These are phyloP conservation scores for Didymellaceae sp. DNA, from an alignment of 2,329 filamentous ascomycete species.

Conservation along the genomic window DNA sequence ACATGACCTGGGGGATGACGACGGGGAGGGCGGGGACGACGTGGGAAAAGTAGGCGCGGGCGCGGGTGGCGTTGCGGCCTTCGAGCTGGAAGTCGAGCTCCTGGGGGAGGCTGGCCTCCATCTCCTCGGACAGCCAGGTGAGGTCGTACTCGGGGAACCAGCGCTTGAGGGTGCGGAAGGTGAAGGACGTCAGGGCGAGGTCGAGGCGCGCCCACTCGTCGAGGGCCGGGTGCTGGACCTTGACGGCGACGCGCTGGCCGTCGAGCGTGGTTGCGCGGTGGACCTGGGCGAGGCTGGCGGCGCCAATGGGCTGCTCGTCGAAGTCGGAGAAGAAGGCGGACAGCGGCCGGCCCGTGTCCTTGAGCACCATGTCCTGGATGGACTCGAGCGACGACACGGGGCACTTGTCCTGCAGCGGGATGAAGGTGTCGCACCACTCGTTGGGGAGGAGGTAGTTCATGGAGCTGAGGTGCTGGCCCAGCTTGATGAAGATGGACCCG, in stretches of 20 bases:
- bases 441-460: conserved; percentile 91
- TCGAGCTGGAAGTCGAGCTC: conserved; percentile 91
- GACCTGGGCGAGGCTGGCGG: conserved; percentile 92
- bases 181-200: conserved; percentile 82
- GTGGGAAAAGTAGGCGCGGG: conserved; percentile 79
- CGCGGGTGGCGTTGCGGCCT: conserved; percentile 80
- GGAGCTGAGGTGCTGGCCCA: conserved; percentile 93
- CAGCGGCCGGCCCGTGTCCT: conserved; percentile 80
- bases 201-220: conserved; percentile 92
- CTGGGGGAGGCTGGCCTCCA: conserved; percentile 87
- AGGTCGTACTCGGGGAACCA: conserved; percentile 99
- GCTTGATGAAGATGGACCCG: conserved; percentile 97
- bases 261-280: conserved; percentile 85
- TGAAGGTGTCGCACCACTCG: conserved; percentile 95
- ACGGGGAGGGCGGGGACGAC: conserved; percentile 79
- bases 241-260: conserved; percentile 89
- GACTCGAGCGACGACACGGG: conserved; percentile 89
- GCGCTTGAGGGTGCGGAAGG: conserved; percentile 85
- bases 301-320: conserved; percentile 79
- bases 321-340: conserved; percentile 89
- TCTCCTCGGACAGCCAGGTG: conserved; percentile 92
- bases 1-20: conserved; percentile 86
- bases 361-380: conserved; percentile 82
- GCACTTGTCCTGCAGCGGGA: conserved; percentile 94
- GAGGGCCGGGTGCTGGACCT: conserved; percentile 90